Base-by-base conservation (phyloP, 768 basidiomycete species). In the Phlegmacium glaucopus region DNA sequence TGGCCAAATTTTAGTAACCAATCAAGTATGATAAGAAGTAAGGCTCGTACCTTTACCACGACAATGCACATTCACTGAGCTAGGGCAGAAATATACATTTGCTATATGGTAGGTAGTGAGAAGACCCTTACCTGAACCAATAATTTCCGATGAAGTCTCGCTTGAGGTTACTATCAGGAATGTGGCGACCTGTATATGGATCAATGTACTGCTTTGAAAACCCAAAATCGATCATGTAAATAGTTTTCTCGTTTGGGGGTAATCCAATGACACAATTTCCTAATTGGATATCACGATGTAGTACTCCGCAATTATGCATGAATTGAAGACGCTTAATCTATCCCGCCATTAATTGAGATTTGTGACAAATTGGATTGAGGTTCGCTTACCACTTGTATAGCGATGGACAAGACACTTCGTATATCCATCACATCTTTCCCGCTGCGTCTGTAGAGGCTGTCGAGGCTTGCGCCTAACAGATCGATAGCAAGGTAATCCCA, bases 171-270 rank as follows among this genome's bases (percentile, higher is more conserved):
- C 80, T 82, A 47, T 89, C 83, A 13, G 80, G 79, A 48, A 90
- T 86, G 56, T 90, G 87, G n/a, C 76, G 75, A 36, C 66, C 72
- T 3, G 84, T 87, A 39, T 61, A 52, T 16, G 76, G 75, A 63
- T 90, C 85, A 52, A 89, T 80, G 52, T 86, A 90, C 27, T 75
- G 76, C 58, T 89, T 90, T 13, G 87, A 87, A 62, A 90, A 90
- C 11, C 87, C 87, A 60, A 90, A 90, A 62, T 90, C 88, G 55
- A 90, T 90, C 86, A 90, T 85, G 57, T 88, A 90, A 51, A 90
- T 71, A 30, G 66, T 73, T 43, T 72, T 72, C 11, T 84, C 72
- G 51, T 86, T 68, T 1, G 83, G 80, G 4, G 73, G 64, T 41
- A 75, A 68, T 11, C 87, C 87, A 44, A 89, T 61, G 3, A 79